These are phyloP conservation scores for Parathielavia hyrcaniae DNA, from an alignment of 495 filamentous ascomycete species.

Conservation along the genomic window DNA sequence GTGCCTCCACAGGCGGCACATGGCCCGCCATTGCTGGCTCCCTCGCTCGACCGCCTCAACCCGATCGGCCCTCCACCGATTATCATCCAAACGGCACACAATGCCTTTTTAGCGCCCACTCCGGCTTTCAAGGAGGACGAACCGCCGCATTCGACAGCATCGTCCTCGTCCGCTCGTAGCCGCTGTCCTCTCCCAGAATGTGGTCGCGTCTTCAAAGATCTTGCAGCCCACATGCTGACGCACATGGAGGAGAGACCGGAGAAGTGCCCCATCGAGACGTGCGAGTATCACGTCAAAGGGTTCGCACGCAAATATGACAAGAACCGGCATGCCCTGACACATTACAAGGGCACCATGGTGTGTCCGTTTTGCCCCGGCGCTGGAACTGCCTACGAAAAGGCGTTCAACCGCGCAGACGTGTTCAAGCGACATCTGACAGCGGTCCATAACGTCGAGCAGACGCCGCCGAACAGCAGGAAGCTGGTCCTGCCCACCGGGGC, in stretches of 20 bases:
- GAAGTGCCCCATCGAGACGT: constrained; percentile 91
- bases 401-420: constrained; percentile 96
- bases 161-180: constrained; percentile 36
- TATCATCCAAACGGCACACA: constrained; percentile 22
- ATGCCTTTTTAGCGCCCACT: constrained; percentile 40
- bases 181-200: constrained; percentile 81
- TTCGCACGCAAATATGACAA: constrained; percentile 99
- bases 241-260: constrained; percentile 91
- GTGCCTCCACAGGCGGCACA: constrained; percentile 46
- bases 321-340: constrained; percentile 94
- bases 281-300: constrained; percentile 91
- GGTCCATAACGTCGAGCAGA: constrained; percentile 92
- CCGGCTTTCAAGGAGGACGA: constrained; percentile 49
- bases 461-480: constrained; percentile 89
- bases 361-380: constrained; percentile 95
- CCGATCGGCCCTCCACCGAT: constrained; percentile 23
- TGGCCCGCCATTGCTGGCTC: constrained; percentile 26
- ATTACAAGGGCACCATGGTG: constrained; percentile 99
- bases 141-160: constrained; percentile 42
- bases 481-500: constrained; percentile 26
- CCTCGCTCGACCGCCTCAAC: constrained; percentile 23
- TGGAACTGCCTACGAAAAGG: constrained; percentile 90
- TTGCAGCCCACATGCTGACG: constrained; percentile 94
- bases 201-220: constrained; percentile 84
- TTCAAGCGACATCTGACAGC: constrained; percentile 96